A percentile compares a stretch with the other conserved stretches of the same genome.
Evolutionary conservation across 208 protist species (phyloP).

Genomic region (Entamoeba dispar): DNA sequence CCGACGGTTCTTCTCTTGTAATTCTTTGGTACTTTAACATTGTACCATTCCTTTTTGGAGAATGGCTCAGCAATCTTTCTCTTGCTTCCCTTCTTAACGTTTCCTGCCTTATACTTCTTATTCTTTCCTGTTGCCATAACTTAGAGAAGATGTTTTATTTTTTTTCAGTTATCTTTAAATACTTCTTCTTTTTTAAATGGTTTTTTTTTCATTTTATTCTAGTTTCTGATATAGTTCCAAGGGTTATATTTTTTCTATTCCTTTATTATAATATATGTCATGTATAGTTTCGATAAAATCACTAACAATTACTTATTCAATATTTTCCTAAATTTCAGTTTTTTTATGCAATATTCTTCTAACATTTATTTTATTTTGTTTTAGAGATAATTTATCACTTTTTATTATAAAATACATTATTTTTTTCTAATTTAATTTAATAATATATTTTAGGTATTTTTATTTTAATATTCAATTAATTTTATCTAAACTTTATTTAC

Average conservation of each 20-base stretch:
- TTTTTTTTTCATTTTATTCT: not conserved
- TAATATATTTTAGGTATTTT: no score
- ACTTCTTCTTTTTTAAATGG: not conserved
- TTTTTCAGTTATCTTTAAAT: not conserved
- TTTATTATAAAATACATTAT: no score
- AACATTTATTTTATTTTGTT: not conserved
- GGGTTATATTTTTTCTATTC: not conserved
- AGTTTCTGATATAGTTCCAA: not conserved
- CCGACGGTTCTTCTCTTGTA: constrained; percentile 74
- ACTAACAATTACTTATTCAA: not conserved
- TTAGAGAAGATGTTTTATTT: not conserved
- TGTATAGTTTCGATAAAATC: not conserved
- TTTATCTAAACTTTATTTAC: no score
- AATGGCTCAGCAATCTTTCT: constrained; percentile 65
- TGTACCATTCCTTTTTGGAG: constrained; percentile 95
- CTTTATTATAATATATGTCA: not conserved
- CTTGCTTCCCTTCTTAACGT: not conserved
- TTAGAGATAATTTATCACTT: not conserved
- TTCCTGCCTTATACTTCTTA: not conserved
- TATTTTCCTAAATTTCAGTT: not conserved
- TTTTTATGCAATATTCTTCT: not conserved
- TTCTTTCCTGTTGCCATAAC: constrained; percentile 2
- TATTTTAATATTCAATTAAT: no score
- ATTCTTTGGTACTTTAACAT: constrained; percentile 73
- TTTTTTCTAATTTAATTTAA: no score